phyloP scores from a whole-genome alignment of 139 green algal genomes.

The Pleodorina starrii region DNA sequence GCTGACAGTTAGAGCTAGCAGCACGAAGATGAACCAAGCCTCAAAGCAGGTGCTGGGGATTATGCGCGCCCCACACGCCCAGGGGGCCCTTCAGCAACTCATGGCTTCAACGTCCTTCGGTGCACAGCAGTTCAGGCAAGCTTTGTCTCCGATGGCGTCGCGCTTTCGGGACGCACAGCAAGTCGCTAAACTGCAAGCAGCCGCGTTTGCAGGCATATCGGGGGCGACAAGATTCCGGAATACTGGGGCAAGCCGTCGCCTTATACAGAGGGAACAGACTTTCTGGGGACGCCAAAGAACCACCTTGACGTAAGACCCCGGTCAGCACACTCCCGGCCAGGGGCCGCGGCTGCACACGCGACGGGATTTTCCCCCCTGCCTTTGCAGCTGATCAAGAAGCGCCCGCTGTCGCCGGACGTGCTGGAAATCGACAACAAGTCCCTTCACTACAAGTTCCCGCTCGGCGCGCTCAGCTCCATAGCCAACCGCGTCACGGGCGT shows the following conservation, averaged over 20 bases:
- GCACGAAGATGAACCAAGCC: conserved; percentile 28
- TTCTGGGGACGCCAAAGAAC: conserved; percentile 93
- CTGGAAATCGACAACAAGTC: conserved; percentile 84
- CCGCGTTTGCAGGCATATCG: conserved; percentile 60
- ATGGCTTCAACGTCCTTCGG: conserved; percentile 14
- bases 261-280: conserved; percentile 92
- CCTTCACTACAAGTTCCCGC: conserved; percentile 94
- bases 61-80: neutral
- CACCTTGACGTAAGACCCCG: conserved; percentile 79
- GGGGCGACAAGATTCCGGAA: conserved; percentile 83
- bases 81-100: conserved; percentile 20
- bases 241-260: conserved; percentile 87
- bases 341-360: too few relatives aligned
- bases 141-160: neutral
- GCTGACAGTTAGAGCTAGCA: neutral
- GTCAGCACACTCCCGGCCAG: too few relatives aligned
- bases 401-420: conserved; percentile 94
- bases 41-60: conserved; percentile 6
- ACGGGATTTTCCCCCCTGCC: too few relatives aligned
- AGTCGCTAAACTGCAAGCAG: neutral
- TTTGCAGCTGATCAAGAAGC: conserved; percentile 85
- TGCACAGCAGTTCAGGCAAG: conserved; percentile 43
- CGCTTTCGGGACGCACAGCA: neutral
- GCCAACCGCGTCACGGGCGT: conserved; percentile 90
- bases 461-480: conserved; percentile 90